Evolutionary conservation across 176 grass and related monocot genomes (phyloP), one percentile per base, ranked within the genome.

Genomic region (Triticum aestivum): DNA sequence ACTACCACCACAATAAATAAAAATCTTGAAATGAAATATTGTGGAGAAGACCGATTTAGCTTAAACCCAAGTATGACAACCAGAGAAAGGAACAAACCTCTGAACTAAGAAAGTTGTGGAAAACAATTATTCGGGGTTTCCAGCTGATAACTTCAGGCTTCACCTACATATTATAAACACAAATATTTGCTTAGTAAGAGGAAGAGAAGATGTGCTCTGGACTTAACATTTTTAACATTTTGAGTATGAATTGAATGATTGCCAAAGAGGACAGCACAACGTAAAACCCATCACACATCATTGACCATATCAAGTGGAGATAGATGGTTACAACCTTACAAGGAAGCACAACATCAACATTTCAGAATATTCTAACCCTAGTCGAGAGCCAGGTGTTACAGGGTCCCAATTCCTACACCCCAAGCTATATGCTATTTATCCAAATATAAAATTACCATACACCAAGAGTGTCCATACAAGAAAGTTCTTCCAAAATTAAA

Each of bases 81-180:
- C 20, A 39, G 45, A 64, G 65, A 75, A 52, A 72, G 26, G 15
- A 17, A 4, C 64, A 1, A 73, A 94, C 89, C 89, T 94, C 92
- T 69, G 83, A 89, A 86, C 89, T 94, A 79, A 94, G 87, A 80
- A 94, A 91, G 79, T 94, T 94, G 54, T 91, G 89, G 66, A 91
- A 94, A 84, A 91, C 54, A 94, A 91, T 89, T 84, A 94, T 89
- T 45, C 84, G 87, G 73, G 89, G 92, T 17, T n/a, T 74, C 92
- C 92, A 94, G 77, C 77, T 94, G 77, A 94, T 85, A 62, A 94
- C 77, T 87, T 89, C 87, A 82, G 92, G 92, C 64, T 89, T 91
- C 78, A 94, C 92, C 92, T 94, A 58, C 67, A 89, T 12, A 69
- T 41, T 54, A 87, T 26, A 82, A 88, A 81, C 3, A 75, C 23